These are phyloP conservation scores for Nymphaea thermarum DNA, from an alignment of 164 flowering plant species.

Conservation along the genomic window DNA sequence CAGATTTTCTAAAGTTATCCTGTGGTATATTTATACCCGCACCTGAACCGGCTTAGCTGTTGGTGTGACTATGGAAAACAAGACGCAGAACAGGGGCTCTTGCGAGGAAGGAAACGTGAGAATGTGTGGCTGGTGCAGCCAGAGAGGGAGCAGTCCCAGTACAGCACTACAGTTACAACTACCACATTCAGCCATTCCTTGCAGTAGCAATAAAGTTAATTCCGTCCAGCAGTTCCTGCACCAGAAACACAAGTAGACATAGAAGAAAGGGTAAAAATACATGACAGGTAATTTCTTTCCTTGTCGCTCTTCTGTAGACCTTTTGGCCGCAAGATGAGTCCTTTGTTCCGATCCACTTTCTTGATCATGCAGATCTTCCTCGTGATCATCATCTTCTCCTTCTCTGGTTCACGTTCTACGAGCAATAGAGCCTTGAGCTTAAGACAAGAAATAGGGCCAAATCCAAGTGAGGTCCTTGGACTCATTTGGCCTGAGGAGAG, in stretches of 20 bases:
- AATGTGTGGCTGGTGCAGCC: neutral
- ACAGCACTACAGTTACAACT: neutral
- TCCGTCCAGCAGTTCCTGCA: neutral
- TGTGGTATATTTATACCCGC: no score
- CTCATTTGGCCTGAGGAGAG: neutral
- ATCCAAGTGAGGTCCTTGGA: neutral
- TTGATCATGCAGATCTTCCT: slow-evolving; percentile 2
- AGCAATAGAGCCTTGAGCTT: neutral
- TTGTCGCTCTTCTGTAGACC: neutral
- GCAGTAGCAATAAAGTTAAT: neutral
- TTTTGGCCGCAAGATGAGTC: neutral
- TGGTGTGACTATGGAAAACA: no score
- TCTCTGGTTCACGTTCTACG: neutral
- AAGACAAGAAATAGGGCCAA: neutral
- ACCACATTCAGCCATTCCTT: neutral
- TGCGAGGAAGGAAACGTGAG: neutral
- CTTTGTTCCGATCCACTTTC: neutral
- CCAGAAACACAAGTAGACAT: neutral
- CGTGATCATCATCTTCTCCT: neutral
- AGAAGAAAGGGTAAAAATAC: neutral
- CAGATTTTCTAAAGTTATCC: no score
- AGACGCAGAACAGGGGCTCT: no score
- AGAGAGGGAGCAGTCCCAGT: neutral
- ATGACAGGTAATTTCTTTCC: neutral
- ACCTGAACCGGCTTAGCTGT: no score